Evolutionary conservation across 1,284 basidiomycete species (phyloP).

Genomic region (Ganoderma sp.): DNA sequence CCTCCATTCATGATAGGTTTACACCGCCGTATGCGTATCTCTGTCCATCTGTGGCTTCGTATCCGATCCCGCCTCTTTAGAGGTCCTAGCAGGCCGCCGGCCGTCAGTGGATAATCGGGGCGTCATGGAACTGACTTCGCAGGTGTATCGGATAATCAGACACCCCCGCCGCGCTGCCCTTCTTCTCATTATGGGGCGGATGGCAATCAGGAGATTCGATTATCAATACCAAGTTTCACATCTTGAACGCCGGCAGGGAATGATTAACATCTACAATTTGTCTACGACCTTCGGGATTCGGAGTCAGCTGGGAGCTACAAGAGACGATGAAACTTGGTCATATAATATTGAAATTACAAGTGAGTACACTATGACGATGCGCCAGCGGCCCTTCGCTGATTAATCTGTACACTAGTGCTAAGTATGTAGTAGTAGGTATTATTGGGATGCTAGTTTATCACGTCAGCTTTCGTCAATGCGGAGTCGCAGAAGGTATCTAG

Average conservation of each 20-base stretch:
- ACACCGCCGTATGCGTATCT: not conserved
- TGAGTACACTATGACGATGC: not conserved
- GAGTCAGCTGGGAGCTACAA: not conserved
- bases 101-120: not conserved
- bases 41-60: not conserved
- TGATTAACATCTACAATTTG: not conserved
- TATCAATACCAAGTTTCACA: not conserved
- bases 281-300: not conserved
- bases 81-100: not conserved
- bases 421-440: constrained; percentile 1
- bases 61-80: not conserved
- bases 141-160: not conserved
- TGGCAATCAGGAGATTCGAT: not conserved
- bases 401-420: not conserved
- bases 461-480: not conserved
- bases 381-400: not conserved
- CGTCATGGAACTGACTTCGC: not conserved
- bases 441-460: not conserved
- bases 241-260: not conserved
- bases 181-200: not conserved
- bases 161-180: not conserved
- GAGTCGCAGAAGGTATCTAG: not conserved
- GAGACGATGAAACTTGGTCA: not conserved
- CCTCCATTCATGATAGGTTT: not conserved
- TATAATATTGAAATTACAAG: not conserved